Percentiles rank a stretch among this genome's conserved stretches.
These are phyloP conservation scores for Medicago arabica DNA, from an alignment of 306 rosid genomes.

Conservation along the genomic window DNA sequence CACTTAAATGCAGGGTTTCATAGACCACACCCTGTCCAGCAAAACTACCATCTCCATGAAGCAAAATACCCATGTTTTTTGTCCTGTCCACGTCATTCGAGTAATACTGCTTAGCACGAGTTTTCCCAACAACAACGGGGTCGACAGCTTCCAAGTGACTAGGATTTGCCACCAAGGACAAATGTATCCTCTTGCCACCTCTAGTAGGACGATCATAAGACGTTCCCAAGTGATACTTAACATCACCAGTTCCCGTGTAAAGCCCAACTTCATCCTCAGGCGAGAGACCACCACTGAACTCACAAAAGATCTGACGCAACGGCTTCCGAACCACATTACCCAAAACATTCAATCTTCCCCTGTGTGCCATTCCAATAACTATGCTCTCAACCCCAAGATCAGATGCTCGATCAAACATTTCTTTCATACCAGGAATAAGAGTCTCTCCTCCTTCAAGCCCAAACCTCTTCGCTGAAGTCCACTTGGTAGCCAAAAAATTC, in stretches of 20 bases:
- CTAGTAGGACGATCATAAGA: constrained; percentile 95
- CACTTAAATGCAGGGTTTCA: constrained; percentile 93
- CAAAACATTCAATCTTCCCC: constrained; percentile 89
- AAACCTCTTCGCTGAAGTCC: constrained; percentile 95
- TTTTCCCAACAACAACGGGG: constrained; percentile 91
- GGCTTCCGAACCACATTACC: constrained; percentile 97
- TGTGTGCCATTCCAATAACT: constrained; percentile 93
- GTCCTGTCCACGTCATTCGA: constrained; percentile 74
- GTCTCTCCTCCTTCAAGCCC: constrained; percentile 97
- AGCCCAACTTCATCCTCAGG: constrained; percentile 91
- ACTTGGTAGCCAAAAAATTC: constrained; percentile 92
- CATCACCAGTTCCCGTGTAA: constrained; percentile 97
- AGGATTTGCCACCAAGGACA: constrained; percentile 94
- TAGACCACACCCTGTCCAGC: constrained; percentile 99
- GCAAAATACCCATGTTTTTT: constrained; percentile 85
- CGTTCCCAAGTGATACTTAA: constrained; percentile 93
- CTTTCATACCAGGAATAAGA: constrained; percentile 95
- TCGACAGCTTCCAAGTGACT: constrained; percentile 96
- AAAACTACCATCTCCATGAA: constrained; percentile 98
- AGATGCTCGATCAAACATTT: constrained; percentile 89
- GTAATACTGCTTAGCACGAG: constrained; percentile 92
- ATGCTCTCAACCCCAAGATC: constrained; percentile 98
- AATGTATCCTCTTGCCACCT: constrained; percentile 84
- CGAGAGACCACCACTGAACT: constrained; percentile 83
- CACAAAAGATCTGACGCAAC: constrained; percentile 83